Evolutionary conservation across 306 rosid species (phyloP).

Genomic region (Leucaena leucocephala): DNA sequence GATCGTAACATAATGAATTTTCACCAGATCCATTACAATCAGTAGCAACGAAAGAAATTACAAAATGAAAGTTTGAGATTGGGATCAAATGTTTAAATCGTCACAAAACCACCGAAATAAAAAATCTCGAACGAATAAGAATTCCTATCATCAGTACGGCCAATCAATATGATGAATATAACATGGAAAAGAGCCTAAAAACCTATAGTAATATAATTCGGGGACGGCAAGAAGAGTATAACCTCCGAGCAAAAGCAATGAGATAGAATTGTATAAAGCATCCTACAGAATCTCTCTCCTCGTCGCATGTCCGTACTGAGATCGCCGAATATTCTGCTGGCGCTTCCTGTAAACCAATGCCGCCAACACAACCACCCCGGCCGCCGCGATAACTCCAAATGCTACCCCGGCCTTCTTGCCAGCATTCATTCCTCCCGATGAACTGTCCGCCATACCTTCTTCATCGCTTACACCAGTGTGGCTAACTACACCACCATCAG

Average conservation of each 20-base stretch:
- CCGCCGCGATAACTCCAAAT: slow-evolving; percentile 63
- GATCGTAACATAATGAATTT: neutral
- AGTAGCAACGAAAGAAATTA: slow-evolving; percentile 20
- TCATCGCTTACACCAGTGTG: slow-evolving; percentile 2
- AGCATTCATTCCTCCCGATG: slow-evolving; percentile 59
- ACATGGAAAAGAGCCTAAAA: neutral
- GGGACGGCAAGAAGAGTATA: neutral
- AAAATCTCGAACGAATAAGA: slow-evolving; percentile 42
- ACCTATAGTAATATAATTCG: neutral
- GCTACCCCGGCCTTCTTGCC: slow-evolving; percentile 85
- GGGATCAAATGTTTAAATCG: slow-evolving; percentile 20
- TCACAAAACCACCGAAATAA: slow-evolving; percentile 16
- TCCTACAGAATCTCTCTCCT: slow-evolving; percentile 79
- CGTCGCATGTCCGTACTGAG: slow-evolving; percentile 63
- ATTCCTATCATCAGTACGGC: neutral
- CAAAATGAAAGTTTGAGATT: slow-evolving; percentile 18
- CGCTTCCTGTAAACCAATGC: slow-evolving; percentile 78
- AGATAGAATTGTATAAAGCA: neutral
- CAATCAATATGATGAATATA: neutral
- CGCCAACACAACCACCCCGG: slow-evolving; percentile 48
- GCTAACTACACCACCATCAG: slow-evolving; percentile 11
- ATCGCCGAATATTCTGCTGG: slow-evolving; percentile 65
- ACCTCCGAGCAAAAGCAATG: slow-evolving; percentile 17
- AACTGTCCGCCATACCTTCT: neutral
- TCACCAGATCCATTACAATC: neutral